phyloP scores from a whole-genome alignment of 768 basidiomycete genomes.

The Cubamyces lactineus region DNA sequence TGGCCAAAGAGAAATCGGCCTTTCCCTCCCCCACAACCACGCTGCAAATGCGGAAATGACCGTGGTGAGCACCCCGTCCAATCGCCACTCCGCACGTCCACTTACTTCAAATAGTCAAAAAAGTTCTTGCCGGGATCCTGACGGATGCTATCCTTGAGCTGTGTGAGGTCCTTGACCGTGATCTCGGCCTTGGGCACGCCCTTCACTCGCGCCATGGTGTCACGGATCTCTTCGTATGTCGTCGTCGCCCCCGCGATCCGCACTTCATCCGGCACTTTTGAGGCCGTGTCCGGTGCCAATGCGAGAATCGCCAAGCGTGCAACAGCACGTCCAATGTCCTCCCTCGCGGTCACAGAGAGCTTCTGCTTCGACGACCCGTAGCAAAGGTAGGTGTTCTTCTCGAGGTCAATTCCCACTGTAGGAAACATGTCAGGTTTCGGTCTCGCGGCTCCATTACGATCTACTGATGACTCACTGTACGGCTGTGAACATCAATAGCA shows the following conservation, averaged over 20 bases:
- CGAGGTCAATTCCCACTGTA: constrained; percentile 30
- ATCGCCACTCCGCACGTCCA: not conserved
- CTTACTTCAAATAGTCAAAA: constrained; percentile 19
- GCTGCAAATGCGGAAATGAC: constrained; percentile 3
- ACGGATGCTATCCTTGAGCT: constrained; percentile 18
- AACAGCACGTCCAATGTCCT: constrained; percentile 27
- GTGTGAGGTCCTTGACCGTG: constrained; percentile 18
- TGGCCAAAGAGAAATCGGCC: constrained; percentile 23
- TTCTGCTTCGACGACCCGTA: constrained; percentile 23
- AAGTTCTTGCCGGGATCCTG: constrained; percentile 13
- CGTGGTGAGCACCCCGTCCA: not conserved
- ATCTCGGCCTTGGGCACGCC: constrained; percentile 21
- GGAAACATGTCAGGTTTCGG: not conserved
- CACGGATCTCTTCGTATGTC: constrained; percentile 18
- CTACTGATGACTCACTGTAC: not conserved
- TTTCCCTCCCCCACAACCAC: constrained; percentile 27
- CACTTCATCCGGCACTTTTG: constrained; percentile 26
- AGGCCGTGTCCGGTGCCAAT: constrained; percentile 15
- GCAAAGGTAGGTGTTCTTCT: constrained; percentile 22
- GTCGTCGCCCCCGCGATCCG: constrained; percentile 25
- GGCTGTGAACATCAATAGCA: not conserved
- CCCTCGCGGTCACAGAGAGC: constrained; percentile 21
- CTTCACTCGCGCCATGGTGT: constrained; percentile 18
- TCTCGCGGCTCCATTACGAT: not conserved
- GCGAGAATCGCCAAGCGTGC: constrained; percentile 27